phyloP scores from a whole-genome alignment of 129 eudicot species.

The Solidago caesia region DNA sequence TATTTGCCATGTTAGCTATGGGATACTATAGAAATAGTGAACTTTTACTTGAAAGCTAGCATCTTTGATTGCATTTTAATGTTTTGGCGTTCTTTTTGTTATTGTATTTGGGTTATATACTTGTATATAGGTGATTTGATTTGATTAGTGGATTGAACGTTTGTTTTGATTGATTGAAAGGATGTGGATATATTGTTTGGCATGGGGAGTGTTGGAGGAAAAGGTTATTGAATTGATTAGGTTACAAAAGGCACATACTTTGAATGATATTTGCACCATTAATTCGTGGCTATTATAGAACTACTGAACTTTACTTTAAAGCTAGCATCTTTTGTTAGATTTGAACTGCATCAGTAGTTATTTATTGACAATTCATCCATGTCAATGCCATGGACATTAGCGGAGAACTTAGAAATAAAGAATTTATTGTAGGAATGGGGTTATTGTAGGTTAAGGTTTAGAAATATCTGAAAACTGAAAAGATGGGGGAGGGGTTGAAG shows the following conservation, averaged over 20 bases:
- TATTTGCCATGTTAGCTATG: too few species aligned
- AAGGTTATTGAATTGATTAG: neutral
- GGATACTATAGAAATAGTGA: too few species aligned
- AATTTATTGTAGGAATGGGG: neutral
- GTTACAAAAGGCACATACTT: neutral
- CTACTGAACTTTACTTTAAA: neutral
- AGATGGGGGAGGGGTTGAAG: neutral
- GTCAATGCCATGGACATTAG: neutral
- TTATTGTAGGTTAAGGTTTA: constrained; percentile 7
- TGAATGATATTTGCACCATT: neutral
- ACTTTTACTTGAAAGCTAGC: too few species aligned
- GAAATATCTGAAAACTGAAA: neutral
- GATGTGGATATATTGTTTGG: neutral
- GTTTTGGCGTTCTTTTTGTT: neutral
- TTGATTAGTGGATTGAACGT: too few species aligned
- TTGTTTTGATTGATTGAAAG: neutral
- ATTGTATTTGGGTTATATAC: too few species aligned
- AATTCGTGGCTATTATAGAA: neutral
- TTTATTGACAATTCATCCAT: neutral
- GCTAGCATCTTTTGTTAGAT: neutral
- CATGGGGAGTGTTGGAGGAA: neutral
- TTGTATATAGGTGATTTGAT: too few species aligned
- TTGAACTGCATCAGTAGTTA: neutral
- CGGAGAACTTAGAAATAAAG: neutral
- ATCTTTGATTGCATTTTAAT: too few species aligned